Base-by-base conservation (phyloP, 2,329 filamentous ascomycete species). In the Fusarium vanettenii region DNA sequence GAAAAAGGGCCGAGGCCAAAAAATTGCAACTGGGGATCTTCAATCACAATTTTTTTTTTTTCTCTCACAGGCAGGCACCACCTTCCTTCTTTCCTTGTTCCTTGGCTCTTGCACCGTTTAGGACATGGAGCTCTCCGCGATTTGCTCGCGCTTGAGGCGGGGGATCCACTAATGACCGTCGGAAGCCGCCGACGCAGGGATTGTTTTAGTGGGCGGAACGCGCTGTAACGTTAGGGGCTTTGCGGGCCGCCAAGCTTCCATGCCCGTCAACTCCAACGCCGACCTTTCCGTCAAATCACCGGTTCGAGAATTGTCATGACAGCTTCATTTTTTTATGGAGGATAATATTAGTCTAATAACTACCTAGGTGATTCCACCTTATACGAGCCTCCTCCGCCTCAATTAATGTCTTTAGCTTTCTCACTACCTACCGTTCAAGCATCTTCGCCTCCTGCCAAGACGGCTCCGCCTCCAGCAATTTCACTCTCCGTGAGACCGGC, bases 1-100 rank as follows among this genome's bases (percentile, higher is more conserved):
- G 64, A 39, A 59, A 62, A 61, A 61, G 63, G 69, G 65, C 70
- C 72, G 64, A 79, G 68, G 71, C 45, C 41, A 45, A 45, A 66
- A 74, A 68, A 41, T 50, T 48, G 61, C 62, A 63, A 63, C 67
- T 56, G 43, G 20, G 67, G 72, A 75, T 75, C 77, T 76, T 64
- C 71, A 71, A 68, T 48, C 43, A 68, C 60, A 75, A 60, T 77
- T 77, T 78, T 78, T 78, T 78, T 78, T 78, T 71, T 57, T 29
- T 52, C 27, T 31, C 48, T 52, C 18, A n/a, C 48, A 52, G 48
- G 43, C 22, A 48, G 43, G 27, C 48, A 39, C 35, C 48, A 39
- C 35, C 67, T 37, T 76, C 70, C 71, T 74, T 69, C 71, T 71
- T 71, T 66, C 65, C 60, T 27, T 22, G 45, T 43, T 35, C 64